Evolutionary conservation across 225 moss, liverwort and hornwort species (phyloP), one percentile per base, ranked within the genome.

Genomic region (Thuidium tamariscinum): DNA sequence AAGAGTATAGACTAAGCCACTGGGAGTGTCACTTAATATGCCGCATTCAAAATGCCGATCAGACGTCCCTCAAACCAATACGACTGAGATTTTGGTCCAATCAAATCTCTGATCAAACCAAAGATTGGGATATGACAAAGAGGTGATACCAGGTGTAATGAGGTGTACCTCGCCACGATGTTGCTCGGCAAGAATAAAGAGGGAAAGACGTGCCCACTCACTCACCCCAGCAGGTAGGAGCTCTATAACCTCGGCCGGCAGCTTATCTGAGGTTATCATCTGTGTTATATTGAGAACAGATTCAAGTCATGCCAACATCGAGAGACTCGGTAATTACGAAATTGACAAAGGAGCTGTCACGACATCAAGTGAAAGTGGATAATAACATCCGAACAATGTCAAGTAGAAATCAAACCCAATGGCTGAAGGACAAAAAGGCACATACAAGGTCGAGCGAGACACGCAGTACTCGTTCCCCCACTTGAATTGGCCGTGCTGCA

Each of bases 211-310:
- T 51, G 96, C 97, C 96, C 96, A 96, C 94, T 95, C 96, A 83
- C 95, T 97, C 77, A 97, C 94, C 75, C 90, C 95, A 85, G 90
- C 83, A 48, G 97, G 94, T 37, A 97, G 91, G 64, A 93, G 88
- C 81, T 93, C 92, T 64, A 81, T 72, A 52, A 97, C 95, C 90
- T 96, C 92, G 85, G 61, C 82, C 21, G 95, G 92, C 83, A 97
- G 86, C 90, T 95, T 95, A 86, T 97, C 93, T 79, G 97, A 95
- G 76, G 96, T 97, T 77, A 97, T 97, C 90, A 97, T 90, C 97
- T 97, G 89, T 76, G 65, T 48, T 49, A 70, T 30, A 55, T 65
- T 55, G 63, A 46, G 46, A 83, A 70, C 46, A 76, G 48, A 82
- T 71, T 79, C 49, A 77, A 87, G 68, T 77, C 82, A 86, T 52